phyloP scores from a whole-genome alignment of 306 rosid genomes.

The Gastrolobium villosum region DNA sequence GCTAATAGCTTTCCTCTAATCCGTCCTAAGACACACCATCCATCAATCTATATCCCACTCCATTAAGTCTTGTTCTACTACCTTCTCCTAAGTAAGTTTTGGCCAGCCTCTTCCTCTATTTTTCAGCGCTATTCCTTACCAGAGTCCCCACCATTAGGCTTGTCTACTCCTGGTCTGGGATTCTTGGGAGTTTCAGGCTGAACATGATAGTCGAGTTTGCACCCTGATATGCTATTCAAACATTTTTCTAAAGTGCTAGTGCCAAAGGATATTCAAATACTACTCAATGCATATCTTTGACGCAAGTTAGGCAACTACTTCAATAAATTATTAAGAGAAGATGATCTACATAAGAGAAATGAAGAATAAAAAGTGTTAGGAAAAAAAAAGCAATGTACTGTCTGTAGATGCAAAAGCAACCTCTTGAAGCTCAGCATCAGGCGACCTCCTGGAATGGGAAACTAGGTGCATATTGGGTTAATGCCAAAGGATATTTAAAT shows the following conservation, averaged over 20 bases:
- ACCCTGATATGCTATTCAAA: conserved; percentile 9
- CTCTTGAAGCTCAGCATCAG: conserved; percentile 57
- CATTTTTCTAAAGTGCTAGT: background rate
- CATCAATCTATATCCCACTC: too few species aligned
- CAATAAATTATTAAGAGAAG: conserved; percentile 13
- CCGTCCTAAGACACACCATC: too few species aligned
- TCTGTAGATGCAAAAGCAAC: conserved; percentile 45
- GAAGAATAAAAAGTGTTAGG: background rate
- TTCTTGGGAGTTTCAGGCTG: background rate
- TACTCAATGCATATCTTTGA: conserved; percentile 9
- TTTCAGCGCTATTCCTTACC: too few species aligned
- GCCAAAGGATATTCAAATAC: conserved; percentile 35
- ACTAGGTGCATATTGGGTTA: conserved; percentile 59
- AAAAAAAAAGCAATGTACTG: background rate
- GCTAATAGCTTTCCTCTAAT: too few species aligned
- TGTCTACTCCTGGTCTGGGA: too few species aligned
- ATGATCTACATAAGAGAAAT: conserved; percentile 18
- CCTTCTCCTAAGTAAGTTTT: too few species aligned
- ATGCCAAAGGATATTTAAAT: conserved; percentile 36
- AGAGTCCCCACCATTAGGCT: too few species aligned
- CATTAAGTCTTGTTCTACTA: too few species aligned
- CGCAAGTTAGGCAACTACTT: background rate
- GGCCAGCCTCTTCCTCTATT: too few species aligned
- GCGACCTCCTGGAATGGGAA: conserved; percentile 63
- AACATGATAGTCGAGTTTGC: conserved; percentile 7